Base-by-base conservation (phyloP, 371 early-diverging fungal genomes). In the Mortierella sp. region DNA sequence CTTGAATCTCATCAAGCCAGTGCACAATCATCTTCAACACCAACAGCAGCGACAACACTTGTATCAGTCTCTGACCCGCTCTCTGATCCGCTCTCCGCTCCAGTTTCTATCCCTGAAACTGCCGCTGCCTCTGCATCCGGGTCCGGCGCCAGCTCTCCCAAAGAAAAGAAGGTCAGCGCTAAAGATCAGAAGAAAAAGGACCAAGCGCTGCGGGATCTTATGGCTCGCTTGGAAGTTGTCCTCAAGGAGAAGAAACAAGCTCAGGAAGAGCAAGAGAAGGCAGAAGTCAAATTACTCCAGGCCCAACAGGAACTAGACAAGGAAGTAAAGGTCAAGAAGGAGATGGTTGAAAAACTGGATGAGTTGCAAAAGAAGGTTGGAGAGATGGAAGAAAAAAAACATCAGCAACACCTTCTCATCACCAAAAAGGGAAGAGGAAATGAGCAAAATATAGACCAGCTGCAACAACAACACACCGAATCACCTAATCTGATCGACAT, bases 271-370 rank as follows among this genome's bases (percentile, higher is more conserved):
- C 80, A 80, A 19, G 80, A 80, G 59, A 69, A 80, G 59, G 69
- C 80, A 4, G 80, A 80, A 58, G 75, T 73, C 58, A 80, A 80
- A 33, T 48, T 80, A 33, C 67, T 80, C 7, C 80, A 74, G 38
- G 48, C 74, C 15, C 80, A 80, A 22, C 38, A 86, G 65, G 86
- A 88, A 33, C 72, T 88, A 19, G 79, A 82, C 36, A 88, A 88
- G 78, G 83, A 89, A 63, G 85, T 87, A 43, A 84, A 88, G 60
- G 84, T 88, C 43, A 82, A 86, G 64, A 84, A 87, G 9, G 86
- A 87, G 59, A 84, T 74, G 83, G 82, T 89, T 16, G 84, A 87
- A 40, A 84, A 86, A 52, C 33, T 90, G 36, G 87, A 87, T 10
- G 67, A 84, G 32, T 68, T 88, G 24, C 77, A 80, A 43, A 74